A percentile compares a stretch with the other conserved stretches of the same genome.
Evolutionary conservation across 164 flowering plant species (phyloP).

Genomic region (Magnolia officinalis): DNA sequence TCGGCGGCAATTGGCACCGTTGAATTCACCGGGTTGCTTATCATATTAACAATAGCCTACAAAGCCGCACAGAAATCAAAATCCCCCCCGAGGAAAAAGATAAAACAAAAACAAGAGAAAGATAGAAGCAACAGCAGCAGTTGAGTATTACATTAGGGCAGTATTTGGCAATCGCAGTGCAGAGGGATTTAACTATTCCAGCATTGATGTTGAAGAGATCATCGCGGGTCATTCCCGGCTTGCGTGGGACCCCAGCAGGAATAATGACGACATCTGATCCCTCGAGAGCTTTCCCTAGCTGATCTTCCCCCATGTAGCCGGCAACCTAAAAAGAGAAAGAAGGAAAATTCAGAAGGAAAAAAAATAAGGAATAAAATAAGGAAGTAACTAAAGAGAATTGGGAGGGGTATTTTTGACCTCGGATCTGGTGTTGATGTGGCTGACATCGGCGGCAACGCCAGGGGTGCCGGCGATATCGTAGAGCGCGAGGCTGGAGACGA

Average conservation of each 20-base stretch:
- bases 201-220: slow-evolving; percentile 97
- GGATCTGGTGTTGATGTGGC: slow-evolving; percentile 65
- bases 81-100: neutral
- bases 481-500: slow-evolving; percentile 52
- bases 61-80: neutral
- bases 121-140: slow-evolving; percentile 6
- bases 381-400: neutral
- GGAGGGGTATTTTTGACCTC: slow-evolving; percentile 27
- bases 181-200: slow-evolving; percentile 75
- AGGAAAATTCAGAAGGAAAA: neutral
- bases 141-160: slow-evolving; percentile 62
- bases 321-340: slow-evolving; percentile 38
- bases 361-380: neutral
- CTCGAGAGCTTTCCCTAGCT: slow-evolving; percentile 71
- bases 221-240: slow-evolving; percentile 98
- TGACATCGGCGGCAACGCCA: slow-evolving; percentile 66
- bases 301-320: slow-evolving; percentile 71
- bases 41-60: slow-evolving; percentile 90
- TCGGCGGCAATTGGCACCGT: slow-evolving; percentile 97
- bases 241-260: slow-evolving; percentile 96
- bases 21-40: slow-evolving; percentile 97
- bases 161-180: slow-evolving; percentile 81
- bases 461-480: slow-evolving; percentile 65
- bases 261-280: slow-evolving; percentile 82
- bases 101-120: neutral